These are phyloP conservation scores for Conticribra weissflogii DNA, from an alignment of 108 stramenopile genomes.

Conservation along the genomic window DNA sequence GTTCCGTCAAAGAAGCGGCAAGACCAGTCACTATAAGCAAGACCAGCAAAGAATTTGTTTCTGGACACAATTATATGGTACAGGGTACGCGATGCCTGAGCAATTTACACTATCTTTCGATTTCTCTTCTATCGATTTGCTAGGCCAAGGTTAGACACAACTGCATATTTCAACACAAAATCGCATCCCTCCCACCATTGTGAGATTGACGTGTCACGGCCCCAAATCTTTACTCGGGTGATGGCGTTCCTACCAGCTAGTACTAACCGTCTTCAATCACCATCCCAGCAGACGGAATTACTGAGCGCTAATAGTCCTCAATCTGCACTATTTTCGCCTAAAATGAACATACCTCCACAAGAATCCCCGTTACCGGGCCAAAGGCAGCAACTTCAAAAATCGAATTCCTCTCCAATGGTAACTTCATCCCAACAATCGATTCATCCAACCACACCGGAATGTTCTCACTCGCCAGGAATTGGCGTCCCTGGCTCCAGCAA, in stretches of 20 bases:
- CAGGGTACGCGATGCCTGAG: too few species aligned
- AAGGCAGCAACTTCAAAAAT: too few species aligned
- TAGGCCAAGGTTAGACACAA: too few species aligned
- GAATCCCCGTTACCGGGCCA: neutral
- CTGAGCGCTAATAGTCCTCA: neutral
- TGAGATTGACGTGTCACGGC: too few species aligned
- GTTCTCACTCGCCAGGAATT: slow-evolving; percentile 4
- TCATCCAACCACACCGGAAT: neutral
- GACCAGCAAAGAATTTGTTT: too few species aligned
- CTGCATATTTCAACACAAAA: too few species aligned
- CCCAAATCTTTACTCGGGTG: neutral
- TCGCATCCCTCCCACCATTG: too few species aligned
- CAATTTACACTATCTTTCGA: too few species aligned
- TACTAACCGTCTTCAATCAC: neutral
- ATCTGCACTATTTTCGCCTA: neutral
- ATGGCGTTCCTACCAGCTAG: neutral
- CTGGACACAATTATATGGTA: too few species aligned
- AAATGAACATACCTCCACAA: neutral
- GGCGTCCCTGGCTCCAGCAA: neutral
- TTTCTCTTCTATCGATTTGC: too few species aligned
- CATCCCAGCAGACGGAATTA: neutral
- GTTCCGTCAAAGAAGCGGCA: too few species aligned
- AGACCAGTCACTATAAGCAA: too few species aligned
- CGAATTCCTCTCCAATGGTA: neutral
- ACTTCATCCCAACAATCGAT: neutral